A percentile compares a stretch with the other conserved stretches of the same genome.
Evolutionary conservation across 768 basidiomycete genomes (phyloP).

Genomic region (Suillus decipiens): DNA sequence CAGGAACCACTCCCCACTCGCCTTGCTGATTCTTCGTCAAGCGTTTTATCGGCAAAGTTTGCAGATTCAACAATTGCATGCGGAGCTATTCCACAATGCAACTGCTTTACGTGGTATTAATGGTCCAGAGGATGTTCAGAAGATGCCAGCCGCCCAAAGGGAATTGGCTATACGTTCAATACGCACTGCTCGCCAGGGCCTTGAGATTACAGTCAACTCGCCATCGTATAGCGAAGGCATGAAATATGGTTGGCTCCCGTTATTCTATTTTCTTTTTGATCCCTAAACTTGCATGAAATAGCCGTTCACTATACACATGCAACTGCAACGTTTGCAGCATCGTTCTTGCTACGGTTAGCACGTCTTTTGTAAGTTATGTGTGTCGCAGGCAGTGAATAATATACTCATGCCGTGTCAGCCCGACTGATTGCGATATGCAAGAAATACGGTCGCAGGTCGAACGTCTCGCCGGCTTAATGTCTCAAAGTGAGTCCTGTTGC

Average conservation of each 20-base stretch:
- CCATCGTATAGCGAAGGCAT: slow-evolving; percentile 87
- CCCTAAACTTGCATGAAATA: slow-evolving; percentile 29
- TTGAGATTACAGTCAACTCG: slow-evolving; percentile 85
- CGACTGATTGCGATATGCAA: slow-evolving; percentile 76
- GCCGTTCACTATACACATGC: slow-evolving; percentile 92
- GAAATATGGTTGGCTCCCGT: slow-evolving; percentile 70
- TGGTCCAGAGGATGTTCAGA: slow-evolving; percentile 82
- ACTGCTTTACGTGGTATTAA: slow-evolving; percentile 80
- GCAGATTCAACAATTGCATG: slow-evolving; percentile 85
- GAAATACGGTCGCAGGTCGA: slow-evolving; percentile 80
- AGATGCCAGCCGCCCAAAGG: slow-evolving; percentile 77
- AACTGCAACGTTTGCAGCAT: slow-evolving; percentile 91
- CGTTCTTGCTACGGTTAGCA: slow-evolving; percentile 82
- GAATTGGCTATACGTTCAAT: slow-evolving; percentile 84
- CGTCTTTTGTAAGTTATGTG: slow-evolving; percentile 75
- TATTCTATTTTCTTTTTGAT: slow-evolving; percentile 2
- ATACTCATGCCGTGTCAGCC: slow-evolving; percentile 46
- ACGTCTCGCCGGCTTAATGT: slow-evolving; percentile 71
- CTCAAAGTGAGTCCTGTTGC: slow-evolving; percentile 59
- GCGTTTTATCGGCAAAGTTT: slow-evolving; percentile 88
- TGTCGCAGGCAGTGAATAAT: not conserved
- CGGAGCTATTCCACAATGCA: slow-evolving; percentile 85
- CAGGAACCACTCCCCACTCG: not conserved
- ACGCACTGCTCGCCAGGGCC: slow-evolving; percentile 72
- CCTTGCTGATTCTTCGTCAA: slow-evolving; percentile 27